These are phyloP conservation scores for Boletus mariae DNA, from an alignment of 1,284 basidiomycete genomes.

Conservation along the genomic window DNA sequence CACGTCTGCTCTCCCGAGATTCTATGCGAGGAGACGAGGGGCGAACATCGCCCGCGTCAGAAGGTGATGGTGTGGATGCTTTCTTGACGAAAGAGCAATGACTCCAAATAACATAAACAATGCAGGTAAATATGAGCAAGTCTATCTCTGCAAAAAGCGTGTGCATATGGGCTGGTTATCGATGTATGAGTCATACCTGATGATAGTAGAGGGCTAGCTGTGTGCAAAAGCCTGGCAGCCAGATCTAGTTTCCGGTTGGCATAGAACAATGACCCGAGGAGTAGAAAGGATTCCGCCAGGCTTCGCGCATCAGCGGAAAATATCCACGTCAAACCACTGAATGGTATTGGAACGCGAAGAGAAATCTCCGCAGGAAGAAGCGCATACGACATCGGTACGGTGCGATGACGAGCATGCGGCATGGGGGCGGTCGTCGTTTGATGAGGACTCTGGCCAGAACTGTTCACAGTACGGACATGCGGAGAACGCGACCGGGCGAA, in stretches of 20 bases:
- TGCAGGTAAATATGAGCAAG: conserved; percentile 51
- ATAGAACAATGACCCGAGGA: conserved; percentile 32
- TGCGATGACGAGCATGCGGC: conserved; percentile 26
- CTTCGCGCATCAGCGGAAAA: conserved; percentile 27
- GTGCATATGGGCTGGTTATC: conserved; percentile 7
- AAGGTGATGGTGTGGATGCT: conserved; percentile 10
- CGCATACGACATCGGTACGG: conserved; percentile 1
- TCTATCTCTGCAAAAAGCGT: conserved; percentile 49
- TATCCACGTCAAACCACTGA: conserved; percentile 14
- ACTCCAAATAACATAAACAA: conserved; percentile 63
- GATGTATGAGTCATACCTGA: conserved; percentile 24
- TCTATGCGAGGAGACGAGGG: conserved; percentile 40
- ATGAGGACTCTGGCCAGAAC: conserved; percentile 21
- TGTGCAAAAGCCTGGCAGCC: conserved; percentile 4
- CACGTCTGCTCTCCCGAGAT: conserved; percentile 42
- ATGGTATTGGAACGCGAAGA: conserved; percentile 18
- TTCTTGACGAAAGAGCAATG: conserved; percentile 44
- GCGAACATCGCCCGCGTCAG: conserved; percentile 24
- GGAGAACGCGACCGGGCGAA: conserved; percentile 27
- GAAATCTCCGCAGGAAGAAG: conserved; percentile 28
- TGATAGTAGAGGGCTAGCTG: conserved; percentile 13
- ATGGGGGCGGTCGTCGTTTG: conserved; percentile 10
- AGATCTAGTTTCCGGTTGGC: conserved; percentile 26
- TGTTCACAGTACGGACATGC: conserved; percentile 14
- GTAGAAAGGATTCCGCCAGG: conserved; percentile 25